Evolutionary conservation across 257 asterid genomes (phyloP).

Genomic region (Solanum chiquidenum): DNA sequence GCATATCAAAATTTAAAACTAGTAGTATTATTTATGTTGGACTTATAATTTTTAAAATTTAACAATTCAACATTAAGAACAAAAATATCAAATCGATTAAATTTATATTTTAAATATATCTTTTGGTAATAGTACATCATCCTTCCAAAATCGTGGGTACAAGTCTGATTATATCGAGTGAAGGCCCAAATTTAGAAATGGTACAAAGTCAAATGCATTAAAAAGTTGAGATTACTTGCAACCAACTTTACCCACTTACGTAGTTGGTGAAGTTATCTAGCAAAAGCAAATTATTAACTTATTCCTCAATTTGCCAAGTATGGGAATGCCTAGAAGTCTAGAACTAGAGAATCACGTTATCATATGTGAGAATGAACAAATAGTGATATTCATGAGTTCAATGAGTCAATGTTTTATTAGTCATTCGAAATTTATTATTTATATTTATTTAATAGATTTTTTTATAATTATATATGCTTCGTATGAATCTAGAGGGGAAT

Average conservation of each 20-base stretch:
- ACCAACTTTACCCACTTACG: neutral
- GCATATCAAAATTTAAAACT: too few relatives aligned
- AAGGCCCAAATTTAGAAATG: neutral
- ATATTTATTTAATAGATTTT: neutral
- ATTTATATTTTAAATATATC: too few relatives aligned
- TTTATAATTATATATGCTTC: neutral
- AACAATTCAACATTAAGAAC: too few relatives aligned
- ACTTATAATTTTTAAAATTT: too few relatives aligned
- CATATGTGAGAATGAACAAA: neutral
- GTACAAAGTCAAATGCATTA: neutral
- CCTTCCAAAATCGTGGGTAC: neutral
- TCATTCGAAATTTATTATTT: neutral
- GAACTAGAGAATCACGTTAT: neutral
- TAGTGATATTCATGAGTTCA: neutral
- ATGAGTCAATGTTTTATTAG: neutral
- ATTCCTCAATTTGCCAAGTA: neutral
- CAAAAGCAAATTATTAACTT: neutral
- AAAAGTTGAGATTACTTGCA: neutral
- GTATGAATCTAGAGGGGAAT: neutral
- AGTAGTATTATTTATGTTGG: too few relatives aligned
- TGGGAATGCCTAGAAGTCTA: neutral
- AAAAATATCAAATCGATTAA: too few relatives aligned
- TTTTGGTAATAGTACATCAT: too few relatives aligned
- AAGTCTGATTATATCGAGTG: too few relatives aligned
- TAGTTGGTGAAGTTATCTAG: neutral